Evolutionary conservation across 306 rosid species (phyloP), one percentile per base, ranked within the genome.

Genomic region (Begonia loranthoides): DNA sequence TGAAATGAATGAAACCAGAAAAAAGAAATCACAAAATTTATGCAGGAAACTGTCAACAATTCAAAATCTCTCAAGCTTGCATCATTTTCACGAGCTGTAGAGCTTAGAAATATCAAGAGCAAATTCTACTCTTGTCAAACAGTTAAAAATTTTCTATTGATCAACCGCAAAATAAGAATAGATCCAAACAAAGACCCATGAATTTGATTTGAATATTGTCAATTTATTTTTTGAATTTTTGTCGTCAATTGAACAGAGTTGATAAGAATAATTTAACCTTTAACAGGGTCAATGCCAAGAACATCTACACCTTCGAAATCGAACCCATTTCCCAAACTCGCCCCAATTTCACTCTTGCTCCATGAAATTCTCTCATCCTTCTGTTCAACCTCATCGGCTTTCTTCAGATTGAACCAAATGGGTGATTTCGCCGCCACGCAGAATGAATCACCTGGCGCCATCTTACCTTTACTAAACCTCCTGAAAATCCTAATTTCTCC

Each of bases 401-500:
- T 55, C 54, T 63, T 82, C 55, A 84, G 49, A 64, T 34, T 6
- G 58, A 79, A 84, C 95, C 95, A 82, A 21, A 55, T 0, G 48
- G 82, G 87, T 50, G 15, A 3, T 52, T 69, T 68, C 19, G 68
- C 77, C 5, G 89, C 81, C 58, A 89, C 67, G 56, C 85, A 82
- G 66, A 85, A 76, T 49, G 80, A 68, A 62, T 89, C 81, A 16
- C 95, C 95, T 1, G 63, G 59, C 21, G 49, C 70, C 70, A 85
- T 51, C 15, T 66, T 70, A 34, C 83, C 95, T 75, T 64, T 78
- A 10, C 76, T 87, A 49, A 70, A 73, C 59, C 74, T 70, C 34
- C 73, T 72, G 73, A 75, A 82, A 41, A 55, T 48, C 55, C 70
- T 59, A 60, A 79, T 50, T 43, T 46, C 41, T 16, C 54, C 71